Evolutionary conservation across 78 protist genomes (phyloP).

Genomic region (Tieghemostelium lacteum): DNA sequence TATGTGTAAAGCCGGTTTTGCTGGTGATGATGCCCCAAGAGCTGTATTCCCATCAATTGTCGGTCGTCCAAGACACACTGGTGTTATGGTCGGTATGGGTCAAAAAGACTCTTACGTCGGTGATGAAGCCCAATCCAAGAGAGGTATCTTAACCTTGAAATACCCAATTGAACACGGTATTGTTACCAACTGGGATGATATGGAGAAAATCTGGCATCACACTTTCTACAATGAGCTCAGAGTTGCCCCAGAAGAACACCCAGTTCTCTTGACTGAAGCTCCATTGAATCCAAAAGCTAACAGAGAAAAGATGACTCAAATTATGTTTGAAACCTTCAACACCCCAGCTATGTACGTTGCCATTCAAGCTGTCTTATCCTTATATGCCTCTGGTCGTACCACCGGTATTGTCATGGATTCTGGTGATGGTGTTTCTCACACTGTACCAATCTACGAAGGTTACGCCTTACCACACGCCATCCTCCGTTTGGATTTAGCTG

Average conservation of each 20-base stretch:
- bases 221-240: no score
- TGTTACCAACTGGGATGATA: no score
- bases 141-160: no score
- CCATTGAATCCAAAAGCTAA: slow-evolving; percentile 94
- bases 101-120: no score
- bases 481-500: slow-evolving; percentile 95
- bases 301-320: slow-evolving; percentile 92
- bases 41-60: no score
- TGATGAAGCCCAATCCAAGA: no score
- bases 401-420: slow-evolving; percentile 98
- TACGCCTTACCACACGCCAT: slow-evolving; percentile 88
- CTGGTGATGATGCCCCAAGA: no score
- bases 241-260: slow-evolving; percentile 81
- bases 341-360: slow-evolving; percentile 94
- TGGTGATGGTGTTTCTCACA: slow-evolving; percentile 98
- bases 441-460: slow-evolving; percentile 95
- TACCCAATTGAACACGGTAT: no score
- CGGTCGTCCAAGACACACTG: no score
- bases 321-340: slow-evolving; percentile 97
- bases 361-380: slow-evolving; percentile 94
- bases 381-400: slow-evolving; percentile 95
- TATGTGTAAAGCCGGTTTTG: no score
- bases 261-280: slow-evolving; percentile 88
- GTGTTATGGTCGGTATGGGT: no score
- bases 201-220: no score